These are phyloP conservation scores for Hyphopichia wangnamkhiaoensis DNA, from an alignment of 1,139 yeast genomes.

Conservation along the genomic window DNA sequence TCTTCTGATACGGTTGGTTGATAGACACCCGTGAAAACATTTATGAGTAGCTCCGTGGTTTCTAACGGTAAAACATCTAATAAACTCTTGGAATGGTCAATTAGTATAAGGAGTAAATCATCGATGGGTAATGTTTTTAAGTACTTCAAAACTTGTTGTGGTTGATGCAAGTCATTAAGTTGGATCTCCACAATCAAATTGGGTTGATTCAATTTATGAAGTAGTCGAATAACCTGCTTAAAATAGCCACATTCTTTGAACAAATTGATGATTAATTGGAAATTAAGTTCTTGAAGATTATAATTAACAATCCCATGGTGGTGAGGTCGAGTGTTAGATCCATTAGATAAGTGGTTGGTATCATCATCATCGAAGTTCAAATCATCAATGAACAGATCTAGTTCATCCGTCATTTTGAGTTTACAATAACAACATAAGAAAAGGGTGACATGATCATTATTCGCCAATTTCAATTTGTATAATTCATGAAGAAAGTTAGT, in stretches of 20 bases:
- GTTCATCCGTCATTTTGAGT: conserved; percentile 59
- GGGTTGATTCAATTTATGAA: conserved; percentile 73
- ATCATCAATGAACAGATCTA: conserved; percentile 58
- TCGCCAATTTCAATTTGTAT: conserved; percentile 53
- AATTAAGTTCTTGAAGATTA: conserved; percentile 54
- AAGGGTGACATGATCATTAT: conserved; percentile 78
- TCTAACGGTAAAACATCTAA: conserved; percentile 74
- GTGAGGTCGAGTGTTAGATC: conserved; percentile 1
- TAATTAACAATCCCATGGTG: conserved; percentile 7
- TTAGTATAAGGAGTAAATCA: conserved; percentile 72
- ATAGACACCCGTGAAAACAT: conserved; percentile 86
- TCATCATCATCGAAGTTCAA: conserved; percentile 25
- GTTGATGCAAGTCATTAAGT: conserved; percentile 65
- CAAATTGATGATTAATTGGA: conserved; percentile 67
- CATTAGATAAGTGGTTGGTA: not conserved
- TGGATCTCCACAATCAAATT: conserved; percentile 77
- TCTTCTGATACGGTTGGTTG: conserved; percentile 34
- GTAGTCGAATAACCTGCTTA: conserved; percentile 68
- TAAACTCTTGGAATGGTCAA: conserved; percentile 65
- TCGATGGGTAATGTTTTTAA: conserved; percentile 72
- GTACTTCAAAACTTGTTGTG: conserved; percentile 63
- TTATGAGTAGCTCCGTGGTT: conserved; percentile 78
- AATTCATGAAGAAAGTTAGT: conserved; percentile 64
- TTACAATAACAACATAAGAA: conserved; percentile 84
- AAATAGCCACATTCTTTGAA: conserved; percentile 78